Evolutionary conservation across 176 grass and related monocot genomes (phyloP).

Genomic region (Olyra latifolia): DNA sequence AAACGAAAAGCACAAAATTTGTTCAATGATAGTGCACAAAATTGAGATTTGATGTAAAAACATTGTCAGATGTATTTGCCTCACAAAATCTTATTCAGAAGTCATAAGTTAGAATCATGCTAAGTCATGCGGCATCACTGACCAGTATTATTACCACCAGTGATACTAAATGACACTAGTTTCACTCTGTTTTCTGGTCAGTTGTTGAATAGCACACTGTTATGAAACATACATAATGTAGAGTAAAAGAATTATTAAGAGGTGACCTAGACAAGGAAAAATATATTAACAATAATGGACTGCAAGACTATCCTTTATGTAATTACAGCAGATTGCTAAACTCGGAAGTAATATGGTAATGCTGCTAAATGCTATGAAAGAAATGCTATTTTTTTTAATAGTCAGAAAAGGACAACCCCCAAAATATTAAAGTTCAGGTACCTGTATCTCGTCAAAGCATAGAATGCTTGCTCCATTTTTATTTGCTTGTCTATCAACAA

Average conservation of each 20-base stretch:
- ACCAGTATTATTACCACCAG: not conserved
- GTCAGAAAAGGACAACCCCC: not conserved
- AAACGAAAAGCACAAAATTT: no score
- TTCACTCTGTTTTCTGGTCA: not conserved
- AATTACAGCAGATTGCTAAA: not conserved
- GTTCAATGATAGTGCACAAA: not conserved
- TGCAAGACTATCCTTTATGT: not conserved
- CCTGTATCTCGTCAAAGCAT: constrained; percentile 99
- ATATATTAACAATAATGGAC: not conserved
- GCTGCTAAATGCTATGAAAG: not conserved
- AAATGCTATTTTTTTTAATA: not conserved
- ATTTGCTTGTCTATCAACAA: constrained; percentile 79
- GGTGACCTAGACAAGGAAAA: not conserved
- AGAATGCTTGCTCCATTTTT: constrained; percentile 92
- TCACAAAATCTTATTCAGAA: constrained; percentile 1
- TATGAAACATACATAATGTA: not conserved
- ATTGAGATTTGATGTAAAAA: not conserved
- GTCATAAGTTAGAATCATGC: constrained; percentile 4
- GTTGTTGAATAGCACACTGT: not conserved
- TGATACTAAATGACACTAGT: not conserved
- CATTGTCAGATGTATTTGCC: not conserved
- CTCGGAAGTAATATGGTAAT: not conserved
- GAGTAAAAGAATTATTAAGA: not conserved
- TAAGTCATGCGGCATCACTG: not conserved
- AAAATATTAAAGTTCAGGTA: constrained; percentile 35